Evolutionary conservation across 371 early-diverging fungal genomes (phyloP).

Genomic region (Blakeslea trispora): DNA sequence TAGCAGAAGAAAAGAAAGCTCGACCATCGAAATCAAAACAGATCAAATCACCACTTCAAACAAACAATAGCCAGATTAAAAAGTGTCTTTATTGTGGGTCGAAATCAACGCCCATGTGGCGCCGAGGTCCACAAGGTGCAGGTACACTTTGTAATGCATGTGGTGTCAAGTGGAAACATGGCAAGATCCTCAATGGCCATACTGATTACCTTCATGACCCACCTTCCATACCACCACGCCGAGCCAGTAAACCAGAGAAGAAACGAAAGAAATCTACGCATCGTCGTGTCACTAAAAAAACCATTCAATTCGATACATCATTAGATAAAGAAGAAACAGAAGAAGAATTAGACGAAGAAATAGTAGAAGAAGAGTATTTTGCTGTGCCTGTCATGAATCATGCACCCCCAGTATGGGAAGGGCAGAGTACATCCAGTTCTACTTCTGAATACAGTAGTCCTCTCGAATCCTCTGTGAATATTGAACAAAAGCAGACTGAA

Average conservation of each 20-base stretch:
- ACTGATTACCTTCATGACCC: neutral
- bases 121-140: slow-evolving; percentile 81
- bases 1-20: neutral
- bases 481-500: neutral
- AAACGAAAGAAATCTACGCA: slow-evolving; percentile 12
- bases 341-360: slow-evolving; percentile 2
- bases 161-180: slow-evolving; percentile 87
- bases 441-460: slow-evolving; percentile 27
- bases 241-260: slow-evolving; percentile 11
- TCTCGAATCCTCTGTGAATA: slow-evolving; percentile 23
- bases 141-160: slow-evolving; percentile 89
- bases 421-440: slow-evolving; percentile 21
- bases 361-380: slow-evolving; percentile 12
- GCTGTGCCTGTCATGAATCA: slow-evolving; percentile 2
- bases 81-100: slow-evolving; percentile 79
- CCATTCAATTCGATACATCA: neutral
- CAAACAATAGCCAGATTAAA: slow-evolving; percentile 27
- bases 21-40: slow-evolving; percentile 5
- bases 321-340: neutral
- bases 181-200: slow-evolving; percentile 54
- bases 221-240: neutral
- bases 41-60: neutral
- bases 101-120: slow-evolving; percentile 90
- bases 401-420: slow-evolving; percentile 17
- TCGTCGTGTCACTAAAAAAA: neutral